Base-by-base conservation (phyloP, 2,329 filamentous ascomycete genomes). In the Pyricularia sp. region DNA sequence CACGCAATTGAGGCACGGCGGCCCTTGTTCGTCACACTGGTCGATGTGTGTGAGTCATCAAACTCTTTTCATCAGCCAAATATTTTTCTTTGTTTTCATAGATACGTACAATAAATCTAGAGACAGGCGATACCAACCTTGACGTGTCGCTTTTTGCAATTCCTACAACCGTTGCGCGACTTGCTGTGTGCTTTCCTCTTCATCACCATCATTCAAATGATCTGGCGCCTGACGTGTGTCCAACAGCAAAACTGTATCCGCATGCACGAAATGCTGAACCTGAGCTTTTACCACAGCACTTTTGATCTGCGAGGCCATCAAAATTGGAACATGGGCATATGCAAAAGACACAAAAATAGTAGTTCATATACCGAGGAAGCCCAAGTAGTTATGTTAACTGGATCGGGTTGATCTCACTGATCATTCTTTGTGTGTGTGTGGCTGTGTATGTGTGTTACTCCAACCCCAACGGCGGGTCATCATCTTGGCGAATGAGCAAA, bases 21-120 rank as follows among this genome's bases (percentile, higher is more conserved):
- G 75, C 1, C 73, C 73, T 66, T 71, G 69, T 33, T 76, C 75
- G 33, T 76, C 75, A 63, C 75, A 76, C 74, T 76, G 63, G 19
- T 35, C 5, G 10, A n/a, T 64, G 60, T 16, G 60, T 30, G 60
- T 30, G 24, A 62, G 30, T 22, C 60, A 10, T 19, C 16, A n/a
- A 49, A 26, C 26, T 26, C 24, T 59, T 28, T 30, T 19, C 13
- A 24, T 59, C 55, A 59, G 55, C 55, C 12, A 1, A 59, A 6
- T 59, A 5, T 4, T 59, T 28, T 59, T 19, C 19, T 59, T 28
- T 28, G 1, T 30, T 16, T 30, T 28, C 55, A 26, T 28, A 9
- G 24, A 19, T 28, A 28, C 13, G 6, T 28, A 59, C 24, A 59
- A 26, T 26, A 28, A 26, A 13, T 1, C 55, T 28, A 28, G 13